These are phyloP conservation scores for Populus deltoides DNA, from an alignment of 345 rosid genomes.

Conservation along the genomic window DNA sequence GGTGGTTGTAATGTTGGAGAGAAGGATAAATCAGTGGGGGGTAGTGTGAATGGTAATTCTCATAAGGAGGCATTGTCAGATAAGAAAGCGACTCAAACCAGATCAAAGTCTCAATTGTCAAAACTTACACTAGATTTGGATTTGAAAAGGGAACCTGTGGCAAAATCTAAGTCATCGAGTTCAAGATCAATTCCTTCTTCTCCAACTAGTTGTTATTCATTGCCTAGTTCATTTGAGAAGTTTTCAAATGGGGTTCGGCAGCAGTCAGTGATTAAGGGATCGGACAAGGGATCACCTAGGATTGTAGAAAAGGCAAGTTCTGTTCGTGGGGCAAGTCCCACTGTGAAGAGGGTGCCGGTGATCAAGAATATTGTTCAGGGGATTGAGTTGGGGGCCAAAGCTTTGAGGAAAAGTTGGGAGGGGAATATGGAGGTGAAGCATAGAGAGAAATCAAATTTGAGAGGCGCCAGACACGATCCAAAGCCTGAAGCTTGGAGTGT, in stretches of 20 bases:
- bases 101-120: constrained; percentile 56
- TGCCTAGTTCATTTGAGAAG: constrained; percentile 83
- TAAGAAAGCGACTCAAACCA: constrained; percentile 36
- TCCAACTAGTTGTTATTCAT: constrained; percentile 80
- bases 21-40: constrained; percentile 45
- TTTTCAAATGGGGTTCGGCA: constrained; percentile 76
- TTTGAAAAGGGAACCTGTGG: constrained; percentile 53
- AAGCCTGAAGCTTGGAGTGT: constrained; percentile 54
- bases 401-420: constrained; percentile 98
- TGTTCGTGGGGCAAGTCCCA: constrained; percentile 48
- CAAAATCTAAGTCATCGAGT: constrained; percentile 53
- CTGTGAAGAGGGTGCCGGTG: constrained; percentile 51
- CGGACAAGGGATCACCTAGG: constrained; percentile 53
- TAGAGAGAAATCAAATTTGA: constrained; percentile 43
- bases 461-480: constrained; percentile 40
- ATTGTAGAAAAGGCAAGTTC: constrained; percentile 47
- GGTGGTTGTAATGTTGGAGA: constrained; percentile 32
- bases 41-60: constrained; percentile 47
- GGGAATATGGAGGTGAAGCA: constrained; percentile 71
- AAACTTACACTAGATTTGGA: constrained; percentile 49
- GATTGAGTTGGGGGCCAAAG: constrained; percentile 83
- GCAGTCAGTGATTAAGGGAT: constrained; percentile 56
- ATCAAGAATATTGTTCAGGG: constrained; percentile 66
- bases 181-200: constrained; percentile 83
- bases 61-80: constrained; percentile 46